phyloP scores from a whole-genome alignment of 768 basidiomycete species.

The Sarcodon sp. region DNA sequence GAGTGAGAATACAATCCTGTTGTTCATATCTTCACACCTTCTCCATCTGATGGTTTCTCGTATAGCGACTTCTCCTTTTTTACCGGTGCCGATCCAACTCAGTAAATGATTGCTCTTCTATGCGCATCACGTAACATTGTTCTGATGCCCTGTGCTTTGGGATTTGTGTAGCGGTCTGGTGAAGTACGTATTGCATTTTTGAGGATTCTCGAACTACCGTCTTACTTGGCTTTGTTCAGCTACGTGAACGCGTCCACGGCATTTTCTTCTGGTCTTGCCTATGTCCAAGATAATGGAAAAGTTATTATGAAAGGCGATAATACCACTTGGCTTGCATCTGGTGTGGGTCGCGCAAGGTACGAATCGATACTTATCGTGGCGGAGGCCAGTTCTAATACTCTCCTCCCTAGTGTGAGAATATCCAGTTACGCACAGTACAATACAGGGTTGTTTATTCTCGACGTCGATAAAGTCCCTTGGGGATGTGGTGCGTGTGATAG shows the following conservation, averaged over 20 bases:
- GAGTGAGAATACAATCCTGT: constrained; percentile 30
- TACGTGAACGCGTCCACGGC: constrained; percentile 48
- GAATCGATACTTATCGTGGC: background rate
- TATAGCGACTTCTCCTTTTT: constrained; percentile 48
- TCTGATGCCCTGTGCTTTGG: background rate
- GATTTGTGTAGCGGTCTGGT: constrained; percentile 45
- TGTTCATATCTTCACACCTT: background rate
- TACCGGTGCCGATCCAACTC: constrained; percentile 49
- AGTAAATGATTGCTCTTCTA: constrained; percentile 26
- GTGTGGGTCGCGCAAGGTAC: constrained; percentile 51
- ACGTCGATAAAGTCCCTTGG: constrained; percentile 76
- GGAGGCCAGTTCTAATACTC: background rate
- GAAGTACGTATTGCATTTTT: constrained; percentile 30
- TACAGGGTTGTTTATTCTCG: constrained; percentile 75
- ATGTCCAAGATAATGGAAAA: constrained; percentile 38
- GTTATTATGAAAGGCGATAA: constrained; percentile 74
- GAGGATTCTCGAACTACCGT: constrained; percentile 1
- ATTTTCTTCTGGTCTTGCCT: constrained; percentile 39
- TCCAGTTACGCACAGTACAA: constrained; percentile 50
- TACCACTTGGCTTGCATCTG: constrained; percentile 37
- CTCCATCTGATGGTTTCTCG: background rate
- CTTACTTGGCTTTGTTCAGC: constrained; percentile 20
- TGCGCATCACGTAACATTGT: constrained; percentile 3
- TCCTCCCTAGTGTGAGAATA: constrained; percentile 55
- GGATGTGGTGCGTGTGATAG: constrained; percentile 56